Conservation (phyloP, 179 eudicot genomes). For the Amaranthus tricolor region DNA sequence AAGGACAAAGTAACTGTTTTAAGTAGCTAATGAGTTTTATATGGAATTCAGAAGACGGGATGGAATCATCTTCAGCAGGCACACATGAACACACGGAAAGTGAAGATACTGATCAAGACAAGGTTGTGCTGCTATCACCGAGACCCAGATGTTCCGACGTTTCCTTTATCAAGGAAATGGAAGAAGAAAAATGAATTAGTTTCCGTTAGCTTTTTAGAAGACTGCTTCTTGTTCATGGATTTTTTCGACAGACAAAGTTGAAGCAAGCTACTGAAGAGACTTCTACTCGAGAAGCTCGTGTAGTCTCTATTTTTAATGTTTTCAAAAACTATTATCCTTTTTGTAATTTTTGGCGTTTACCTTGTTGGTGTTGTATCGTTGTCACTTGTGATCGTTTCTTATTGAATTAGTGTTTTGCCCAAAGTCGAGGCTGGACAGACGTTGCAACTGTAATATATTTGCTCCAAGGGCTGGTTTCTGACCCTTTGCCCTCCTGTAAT, state of each 20-base stretch:
- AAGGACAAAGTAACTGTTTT: neutral
- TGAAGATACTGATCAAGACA: conserved; percentile 63
- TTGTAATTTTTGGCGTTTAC: conserved; percentile 4
- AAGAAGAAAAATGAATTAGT: conserved; percentile 32
- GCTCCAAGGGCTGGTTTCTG: neutral
- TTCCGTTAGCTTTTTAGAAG: conserved; percentile 1
- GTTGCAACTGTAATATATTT: conserved; percentile 13
- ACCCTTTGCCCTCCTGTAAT: neutral
- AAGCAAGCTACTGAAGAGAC: neutral
- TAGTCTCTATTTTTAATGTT: neutral
- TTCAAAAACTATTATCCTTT: neutral
- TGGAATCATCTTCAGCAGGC: conserved; percentile 44
- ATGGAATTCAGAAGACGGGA: conserved; percentile 47
- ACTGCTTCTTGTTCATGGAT: conserved; percentile 9
- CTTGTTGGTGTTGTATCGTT: conserved; percentile 15
- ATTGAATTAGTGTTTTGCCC: conserved; percentile 13
- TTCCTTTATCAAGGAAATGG: conserved; percentile 57
- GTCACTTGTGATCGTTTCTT: conserved; percentile 7
- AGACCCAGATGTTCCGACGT: conserved; percentile 41
- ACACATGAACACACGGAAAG: conserved; percentile 43
- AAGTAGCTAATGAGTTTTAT: neutral
- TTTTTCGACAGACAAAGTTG: neutral
- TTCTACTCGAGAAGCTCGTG: conserved; percentile 7
- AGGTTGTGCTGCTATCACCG: conserved; percentile 42
- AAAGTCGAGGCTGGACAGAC: conserved; percentile 5